A percentile compares a stretch with the other conserved stretches of the same genome.
Conservation (phyloP, 768 basidiomycete genomes). For the Termitomyces heimii region DNA sequence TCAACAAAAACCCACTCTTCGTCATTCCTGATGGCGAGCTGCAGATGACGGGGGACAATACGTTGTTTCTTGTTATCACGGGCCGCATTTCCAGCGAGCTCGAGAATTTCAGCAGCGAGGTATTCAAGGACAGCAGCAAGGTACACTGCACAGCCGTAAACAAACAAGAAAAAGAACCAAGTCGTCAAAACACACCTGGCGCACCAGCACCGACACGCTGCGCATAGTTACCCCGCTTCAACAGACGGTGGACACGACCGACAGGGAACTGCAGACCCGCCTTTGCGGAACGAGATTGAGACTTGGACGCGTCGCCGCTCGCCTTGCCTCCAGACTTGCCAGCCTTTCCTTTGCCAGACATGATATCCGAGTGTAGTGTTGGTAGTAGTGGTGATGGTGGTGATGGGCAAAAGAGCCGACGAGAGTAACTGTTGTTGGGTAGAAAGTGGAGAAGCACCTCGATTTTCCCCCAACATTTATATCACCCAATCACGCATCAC, state of each 20-base stretch:
- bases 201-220: slow-evolving; percentile 88
- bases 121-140: slow-evolving; percentile 90
- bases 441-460: slow-evolving; percentile 13
- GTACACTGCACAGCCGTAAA: slow-evolving; percentile 50
- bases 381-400: slow-evolving; percentile 15
- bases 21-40: slow-evolving; percentile 89
- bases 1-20: slow-evolving; percentile 51
- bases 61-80: slow-evolving; percentile 87
- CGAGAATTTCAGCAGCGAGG: slow-evolving; percentile 89
- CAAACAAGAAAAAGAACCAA: not conserved
- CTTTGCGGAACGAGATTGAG: slow-evolving; percentile 67
- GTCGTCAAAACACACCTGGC: slow-evolving; percentile 43
- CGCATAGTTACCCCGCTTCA: slow-evolving; percentile 86
- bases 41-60: slow-evolving; percentile 90
- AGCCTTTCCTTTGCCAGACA: slow-evolving; percentile 52
- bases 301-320: slow-evolving; percentile 38
- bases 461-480: slow-evolving; percentile 28
- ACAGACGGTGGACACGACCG: slow-evolving; percentile 86
- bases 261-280: slow-evolving; percentile 84
- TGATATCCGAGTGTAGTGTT: slow-evolving; percentile 17
- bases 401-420: not conserved
- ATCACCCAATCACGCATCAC: slow-evolving; percentile 15
- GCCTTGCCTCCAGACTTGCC: slow-evolving; percentile 43
- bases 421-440: slow-evolving; percentile 9
- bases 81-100: slow-evolving; percentile 84